Conservation (phyloP, 352 stramenopile genomes). For the Globisporangium cystogenes region DNA sequence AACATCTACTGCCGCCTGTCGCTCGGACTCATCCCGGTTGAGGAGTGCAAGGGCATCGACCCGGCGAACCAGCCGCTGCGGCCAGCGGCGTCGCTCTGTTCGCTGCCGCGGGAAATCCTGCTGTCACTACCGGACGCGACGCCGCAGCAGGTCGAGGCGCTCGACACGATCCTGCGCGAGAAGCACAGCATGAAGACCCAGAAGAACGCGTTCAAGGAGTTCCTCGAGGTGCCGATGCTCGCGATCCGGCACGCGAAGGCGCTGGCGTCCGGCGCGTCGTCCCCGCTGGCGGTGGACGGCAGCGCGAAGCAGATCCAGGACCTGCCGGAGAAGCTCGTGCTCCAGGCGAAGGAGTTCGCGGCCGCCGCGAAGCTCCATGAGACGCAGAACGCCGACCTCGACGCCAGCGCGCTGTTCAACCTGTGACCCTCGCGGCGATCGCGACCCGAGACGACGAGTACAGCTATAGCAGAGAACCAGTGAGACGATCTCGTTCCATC, state of each 20-base stretch:
- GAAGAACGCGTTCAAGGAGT: constrained; percentile 80
- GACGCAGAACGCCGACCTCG: constrained; percentile 37
- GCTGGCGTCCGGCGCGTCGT: constrained; percentile 18
- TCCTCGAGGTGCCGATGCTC: constrained; percentile 63
- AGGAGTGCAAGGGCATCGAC: constrained; percentile 80
- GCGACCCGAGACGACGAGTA: no score
- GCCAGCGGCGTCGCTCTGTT: constrained; percentile 34
- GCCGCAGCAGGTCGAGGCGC: constrained; percentile 26
- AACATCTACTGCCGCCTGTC: constrained; percentile 78
- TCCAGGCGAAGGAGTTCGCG: constrained; percentile 46
- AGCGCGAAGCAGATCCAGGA: constrained; percentile 59
- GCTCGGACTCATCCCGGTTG: constrained; percentile 54
- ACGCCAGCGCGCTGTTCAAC: constrained; percentile 48
- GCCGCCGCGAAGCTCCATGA: constrained; percentile 38
- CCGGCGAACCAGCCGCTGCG: constrained; percentile 67
- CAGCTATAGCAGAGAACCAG: no score
- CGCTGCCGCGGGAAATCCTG: constrained; percentile 44
- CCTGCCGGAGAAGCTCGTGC: constrained; percentile 57
- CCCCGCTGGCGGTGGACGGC: constrained; percentile 21
- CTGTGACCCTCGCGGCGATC: constrained; percentile 9
- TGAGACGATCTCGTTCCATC: no score
- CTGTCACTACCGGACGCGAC: constrained; percentile 53
- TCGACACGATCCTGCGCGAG: constrained; percentile 50
- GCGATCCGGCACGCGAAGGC: constrained; percentile 38
- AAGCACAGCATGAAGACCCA: constrained; percentile 80